A percentile compares a stretch with the other conserved stretches of the same genome.
Evolutionary conservation across 495 filamentous ascomycete species (phyloP).

Genomic region (Xeromyces bisporus): DNA sequence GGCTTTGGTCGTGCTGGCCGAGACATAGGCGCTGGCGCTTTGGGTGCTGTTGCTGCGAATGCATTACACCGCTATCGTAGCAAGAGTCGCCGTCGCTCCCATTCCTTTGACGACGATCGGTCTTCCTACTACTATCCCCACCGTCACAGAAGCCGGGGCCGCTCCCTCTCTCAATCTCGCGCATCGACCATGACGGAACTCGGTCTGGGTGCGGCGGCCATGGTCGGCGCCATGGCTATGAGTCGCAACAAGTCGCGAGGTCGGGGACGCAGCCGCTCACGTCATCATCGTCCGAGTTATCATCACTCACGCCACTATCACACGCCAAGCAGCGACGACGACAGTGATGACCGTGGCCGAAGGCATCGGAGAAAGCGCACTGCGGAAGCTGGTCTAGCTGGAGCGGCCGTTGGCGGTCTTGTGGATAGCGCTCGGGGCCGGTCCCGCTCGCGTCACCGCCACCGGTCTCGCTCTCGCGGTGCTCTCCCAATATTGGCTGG

Average conservation of each 20-base stretch:
- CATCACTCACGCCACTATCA: slow-evolving; percentile 33
- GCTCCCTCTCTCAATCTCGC: slow-evolving; percentile 40
- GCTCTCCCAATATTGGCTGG: slow-evolving; percentile 56
- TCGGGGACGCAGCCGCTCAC: slow-evolving; percentile 49
- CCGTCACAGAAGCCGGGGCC: slow-evolving; percentile 27
- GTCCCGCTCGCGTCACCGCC: slow-evolving; percentile 40
- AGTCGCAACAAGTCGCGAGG: slow-evolving; percentile 51
- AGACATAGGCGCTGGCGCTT: slow-evolving; percentile 59
- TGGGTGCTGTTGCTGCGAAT: slow-evolving; percentile 72
- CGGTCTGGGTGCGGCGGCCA: slow-evolving; percentile 64
- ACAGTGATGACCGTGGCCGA: slow-evolving; percentile 27
- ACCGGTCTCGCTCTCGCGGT: slow-evolving; percentile 39
- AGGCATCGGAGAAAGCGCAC: slow-evolving; percentile 49
- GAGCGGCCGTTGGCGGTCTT: slow-evolving; percentile 60
- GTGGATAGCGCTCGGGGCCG: slow-evolving; percentile 58
- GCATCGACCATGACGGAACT: slow-evolving; percentile 48
- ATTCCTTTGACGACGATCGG: slow-evolving; percentile 33
- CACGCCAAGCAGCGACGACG: slow-evolving; percentile 20
- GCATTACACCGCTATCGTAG: slow-evolving; percentile 56
- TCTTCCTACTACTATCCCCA: slow-evolving; percentile 22
- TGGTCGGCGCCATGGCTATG: slow-evolving; percentile 67
- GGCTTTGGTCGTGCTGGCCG: slow-evolving; percentile 50
- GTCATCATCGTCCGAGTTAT: too few relatives aligned
- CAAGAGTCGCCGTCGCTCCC: slow-evolving; percentile 33
- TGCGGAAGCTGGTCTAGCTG: slow-evolving; percentile 62